Base-by-base conservation (phyloP, 306 rosid species). In the Medicago arabica region DNA sequence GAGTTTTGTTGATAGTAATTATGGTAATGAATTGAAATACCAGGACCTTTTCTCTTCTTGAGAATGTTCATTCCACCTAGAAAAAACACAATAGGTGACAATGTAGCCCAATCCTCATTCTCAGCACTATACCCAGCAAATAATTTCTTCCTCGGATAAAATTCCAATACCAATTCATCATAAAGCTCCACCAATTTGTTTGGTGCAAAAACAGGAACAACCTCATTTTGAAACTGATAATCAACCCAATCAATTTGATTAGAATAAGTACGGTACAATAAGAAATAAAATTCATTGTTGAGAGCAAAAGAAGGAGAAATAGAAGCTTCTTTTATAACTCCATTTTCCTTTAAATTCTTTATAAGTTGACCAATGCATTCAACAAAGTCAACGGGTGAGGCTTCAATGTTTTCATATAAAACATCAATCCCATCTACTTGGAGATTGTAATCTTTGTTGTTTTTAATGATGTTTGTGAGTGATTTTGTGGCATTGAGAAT, bases 211-310 rank as follows among this genome's bases (percentile, higher is more conserved):
- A 85, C 74, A 14, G 44, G 7, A 11, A 3, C 2, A 10, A 41
- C 74, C 69, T 85, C 88, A 2, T 82, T 82, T 15, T 85, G 86
- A 46, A 85, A 85, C 61, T 85, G 88, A 66, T 85, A 85, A 75
- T 75, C 88, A 1, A 85, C 84, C 79, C 64, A 85, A 2, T 82
- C 76, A 9, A 85, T 28, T 1, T 8, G 17, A 4, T 0, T 0
- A 0, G 9, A 3, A 8, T 4, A 38, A 11, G 4, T 1, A 0
- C 0, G 6, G 13, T 75, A 78, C 71, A 81, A 11, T 0, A 0
- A 1, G 0, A 8, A 1, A 43, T 85, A 85, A 8, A 12, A 82
- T 0, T 82, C 79, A 0, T 7, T 11, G 54, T 82, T 67, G 0
- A 85, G 62, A 28, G 9, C 6, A 7, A 13, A 64, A 0, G 82